Conservation (phyloP, 768 basidiomycete species). For the Clathrus columnatus region DNA sequence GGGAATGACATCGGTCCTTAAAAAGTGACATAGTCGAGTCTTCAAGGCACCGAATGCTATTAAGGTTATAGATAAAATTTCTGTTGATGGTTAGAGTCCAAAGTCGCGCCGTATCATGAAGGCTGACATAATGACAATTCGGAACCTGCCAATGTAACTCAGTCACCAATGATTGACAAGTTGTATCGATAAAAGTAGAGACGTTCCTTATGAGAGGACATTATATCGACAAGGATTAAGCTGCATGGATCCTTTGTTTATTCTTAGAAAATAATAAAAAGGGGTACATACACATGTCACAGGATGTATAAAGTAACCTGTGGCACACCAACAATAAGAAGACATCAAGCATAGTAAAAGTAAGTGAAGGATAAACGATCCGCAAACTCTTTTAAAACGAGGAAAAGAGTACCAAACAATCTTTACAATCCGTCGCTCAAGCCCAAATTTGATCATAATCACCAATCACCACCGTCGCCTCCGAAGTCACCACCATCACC, state of each 20-base stretch:
- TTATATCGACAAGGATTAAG: too few relatives aligned
- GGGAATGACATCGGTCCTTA: background rate
- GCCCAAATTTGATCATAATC: too few relatives aligned
- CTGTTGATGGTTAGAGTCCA: background rate
- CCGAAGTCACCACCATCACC: constrained; percentile 9
- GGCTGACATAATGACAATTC: too few relatives aligned
- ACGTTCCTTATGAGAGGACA: too few relatives aligned
- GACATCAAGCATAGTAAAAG: too few relatives aligned
- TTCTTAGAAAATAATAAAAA: background rate
- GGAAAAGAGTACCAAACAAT: background rate
- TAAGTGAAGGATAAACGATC: background rate
- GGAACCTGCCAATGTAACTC: too few relatives aligned
- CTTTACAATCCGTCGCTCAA: background rate
- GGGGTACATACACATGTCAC: background rate
- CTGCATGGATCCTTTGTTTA: too few relatives aligned
- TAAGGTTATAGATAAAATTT: background rate
- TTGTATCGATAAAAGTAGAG: too few relatives aligned
- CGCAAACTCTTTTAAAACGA: background rate
- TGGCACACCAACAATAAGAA: too few relatives aligned
- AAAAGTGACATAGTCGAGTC: background rate
- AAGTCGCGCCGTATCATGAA: too few relatives aligned
- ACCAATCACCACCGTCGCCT: constrained; percentile 8
- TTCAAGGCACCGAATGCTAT: background rate
- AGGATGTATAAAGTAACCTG: too few relatives aligned
- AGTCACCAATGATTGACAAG: too few relatives aligned